Evolutionary conservation across 495 filamentous ascomycete species (phyloP).

Genomic region (Penicillium salamii): DNA sequence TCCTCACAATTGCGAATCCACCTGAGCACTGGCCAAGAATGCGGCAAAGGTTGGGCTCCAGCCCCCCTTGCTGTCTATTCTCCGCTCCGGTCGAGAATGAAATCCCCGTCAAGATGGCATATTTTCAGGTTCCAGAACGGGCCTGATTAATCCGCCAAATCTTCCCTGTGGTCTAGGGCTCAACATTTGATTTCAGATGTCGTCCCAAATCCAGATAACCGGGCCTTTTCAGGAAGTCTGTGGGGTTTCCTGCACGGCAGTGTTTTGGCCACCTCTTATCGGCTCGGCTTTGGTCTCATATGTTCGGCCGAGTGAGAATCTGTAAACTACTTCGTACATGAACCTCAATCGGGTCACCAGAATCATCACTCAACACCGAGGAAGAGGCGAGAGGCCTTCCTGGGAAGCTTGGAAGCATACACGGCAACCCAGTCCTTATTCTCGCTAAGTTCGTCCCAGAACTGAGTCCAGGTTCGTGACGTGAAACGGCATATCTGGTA

Average conservation of each 20-base stretch:
- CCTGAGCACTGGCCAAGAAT: too few relatives aligned
- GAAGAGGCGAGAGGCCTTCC: too few relatives aligned
- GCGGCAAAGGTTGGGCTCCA: too few relatives aligned
- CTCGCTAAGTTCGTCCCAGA: background rate
- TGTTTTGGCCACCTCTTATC: too few relatives aligned
- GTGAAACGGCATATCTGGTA: slow-evolving; percentile 1
- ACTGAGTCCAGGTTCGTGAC: background rate
- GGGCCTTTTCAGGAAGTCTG: background rate
- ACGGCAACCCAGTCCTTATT: too few relatives aligned
- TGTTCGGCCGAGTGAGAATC: too few relatives aligned
- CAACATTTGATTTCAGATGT: background rate
- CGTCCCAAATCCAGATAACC: background rate
- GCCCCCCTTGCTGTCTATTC: too few relatives aligned
- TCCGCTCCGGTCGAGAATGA: background rate
- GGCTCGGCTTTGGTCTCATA: background rate
- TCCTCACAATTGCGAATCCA: too few relatives aligned
- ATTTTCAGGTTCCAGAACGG: background rate
- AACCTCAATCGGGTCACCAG: too few relatives aligned
- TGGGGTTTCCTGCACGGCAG: background rate
- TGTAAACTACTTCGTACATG: too few relatives aligned
- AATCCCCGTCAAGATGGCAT: background rate
- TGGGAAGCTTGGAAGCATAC: too few relatives aligned
- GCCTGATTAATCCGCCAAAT: background rate
- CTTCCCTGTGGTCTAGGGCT: background rate
- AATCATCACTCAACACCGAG: too few relatives aligned